phyloP scores from a whole-genome alignment of 139 green algal genomes.

The Asterochloris erici region DNA sequence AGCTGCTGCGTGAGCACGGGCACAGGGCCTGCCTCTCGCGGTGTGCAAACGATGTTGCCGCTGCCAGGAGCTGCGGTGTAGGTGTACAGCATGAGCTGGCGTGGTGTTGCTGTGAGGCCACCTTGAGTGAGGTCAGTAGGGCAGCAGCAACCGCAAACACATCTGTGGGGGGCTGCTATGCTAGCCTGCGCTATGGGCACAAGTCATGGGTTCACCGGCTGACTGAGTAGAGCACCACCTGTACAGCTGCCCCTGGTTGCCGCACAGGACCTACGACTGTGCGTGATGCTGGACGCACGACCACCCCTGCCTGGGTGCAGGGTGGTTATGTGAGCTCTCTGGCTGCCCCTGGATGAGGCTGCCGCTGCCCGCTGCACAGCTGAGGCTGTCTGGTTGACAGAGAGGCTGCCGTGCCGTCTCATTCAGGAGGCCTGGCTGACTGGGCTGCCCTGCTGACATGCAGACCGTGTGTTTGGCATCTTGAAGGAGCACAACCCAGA shows the following conservation, averaged over 20 bases:
- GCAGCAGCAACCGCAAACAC: neutral
- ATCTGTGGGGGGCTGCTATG: neutral
- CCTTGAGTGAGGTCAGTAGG: neutral
- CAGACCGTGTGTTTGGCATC: slow-evolving; percentile 96
- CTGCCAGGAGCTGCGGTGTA: neutral
- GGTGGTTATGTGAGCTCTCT: neutral
- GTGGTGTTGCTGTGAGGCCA: neutral
- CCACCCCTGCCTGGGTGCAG: neutral
- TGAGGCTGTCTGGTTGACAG: neutral
- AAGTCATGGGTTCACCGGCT: neutral
- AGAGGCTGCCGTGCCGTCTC: neutral
- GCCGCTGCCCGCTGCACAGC: neutral
- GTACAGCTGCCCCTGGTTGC: neutral
- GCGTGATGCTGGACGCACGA: neutral
- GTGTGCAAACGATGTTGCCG: too few species aligned
- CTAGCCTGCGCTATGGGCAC: neutral
- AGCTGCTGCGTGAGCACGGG: slow-evolving; percentile 73
- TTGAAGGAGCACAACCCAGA: slow-evolving; percentile 95
- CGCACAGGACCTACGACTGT: neutral
- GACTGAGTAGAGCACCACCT: neutral
- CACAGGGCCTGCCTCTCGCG: too few species aligned
- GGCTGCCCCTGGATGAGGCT: too few species aligned
- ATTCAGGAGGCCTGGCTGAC: neutral
- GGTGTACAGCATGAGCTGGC: neutral
- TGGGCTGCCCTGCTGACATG: neutral